These are phyloP conservation scores for Aphanomyces invadans DNA, from an alignment of 352 stramenopile genomes.

Conservation along the genomic window DNA sequence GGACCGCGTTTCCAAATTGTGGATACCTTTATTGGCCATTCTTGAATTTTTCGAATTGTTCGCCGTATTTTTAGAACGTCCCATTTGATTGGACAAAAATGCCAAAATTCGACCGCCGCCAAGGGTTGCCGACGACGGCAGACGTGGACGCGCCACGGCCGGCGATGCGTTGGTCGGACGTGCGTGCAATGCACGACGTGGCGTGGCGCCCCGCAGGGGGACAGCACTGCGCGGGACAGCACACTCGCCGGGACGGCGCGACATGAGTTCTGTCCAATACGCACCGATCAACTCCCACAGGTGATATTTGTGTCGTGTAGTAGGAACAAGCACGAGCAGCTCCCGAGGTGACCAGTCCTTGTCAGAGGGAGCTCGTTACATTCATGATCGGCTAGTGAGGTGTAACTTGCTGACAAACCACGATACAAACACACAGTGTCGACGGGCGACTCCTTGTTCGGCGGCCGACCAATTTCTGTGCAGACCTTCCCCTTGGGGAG, in stretches of 20 bases:
- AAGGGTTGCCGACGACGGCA: no score
- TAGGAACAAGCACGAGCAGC: background rate
- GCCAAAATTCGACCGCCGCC: no score
- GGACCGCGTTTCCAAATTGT: no score
- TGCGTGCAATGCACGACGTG: no score
- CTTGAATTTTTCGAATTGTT: constrained; percentile 25
- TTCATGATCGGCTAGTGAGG: constrained; percentile 23
- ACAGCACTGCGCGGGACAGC: no score
- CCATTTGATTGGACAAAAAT: constrained; percentile 17
- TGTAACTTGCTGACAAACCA: constrained; percentile 23
- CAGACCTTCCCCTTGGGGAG: background rate
- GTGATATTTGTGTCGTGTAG: background rate
- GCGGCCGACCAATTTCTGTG: constrained; percentile 17
- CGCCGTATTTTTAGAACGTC: constrained; percentile 26
- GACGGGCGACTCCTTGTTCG: constrained; percentile 15
- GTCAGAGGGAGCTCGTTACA: constrained; percentile 22
- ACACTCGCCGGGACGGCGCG: no score
- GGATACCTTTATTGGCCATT: constrained; percentile 2
- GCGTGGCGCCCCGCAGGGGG: no score
- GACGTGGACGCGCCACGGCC: no score
- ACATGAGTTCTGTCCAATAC: background rate
- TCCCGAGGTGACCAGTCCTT: constrained; percentile 1
- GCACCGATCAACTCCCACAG: background rate
- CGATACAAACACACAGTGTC: constrained; percentile 25
- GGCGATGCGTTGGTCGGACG: no score